A percentile compares a stretch with the other conserved stretches of the same genome.
phyloP scores from a whole-genome alignment of 2,329 filamentous ascomycete species.

The Xylariaceae sp. region DNA sequence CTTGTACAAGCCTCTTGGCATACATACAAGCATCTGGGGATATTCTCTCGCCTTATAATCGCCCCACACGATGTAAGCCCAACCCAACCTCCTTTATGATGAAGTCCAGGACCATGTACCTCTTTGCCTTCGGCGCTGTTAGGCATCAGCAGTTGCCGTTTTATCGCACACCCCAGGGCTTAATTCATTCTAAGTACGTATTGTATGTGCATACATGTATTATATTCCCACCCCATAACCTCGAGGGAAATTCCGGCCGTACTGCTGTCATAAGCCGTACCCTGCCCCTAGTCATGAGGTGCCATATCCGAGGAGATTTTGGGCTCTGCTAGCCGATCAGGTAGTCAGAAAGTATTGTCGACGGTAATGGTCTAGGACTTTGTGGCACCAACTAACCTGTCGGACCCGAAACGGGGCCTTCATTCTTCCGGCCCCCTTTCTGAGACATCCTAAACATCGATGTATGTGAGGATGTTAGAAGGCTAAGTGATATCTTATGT shows the following conservation, averaged over 20 bases:
- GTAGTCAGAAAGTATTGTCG: not conserved
- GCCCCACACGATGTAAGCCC: constrained; percentile 20
- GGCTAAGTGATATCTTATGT: not conserved
- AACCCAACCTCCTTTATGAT: constrained; percentile 12
- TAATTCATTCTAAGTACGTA: not conserved
- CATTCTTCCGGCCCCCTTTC: not conserved
- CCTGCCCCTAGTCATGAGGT: not conserved
- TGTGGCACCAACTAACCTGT: not conserved
- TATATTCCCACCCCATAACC: not conserved
- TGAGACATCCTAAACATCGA: not conserved
- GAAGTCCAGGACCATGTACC: constrained; percentile 20
- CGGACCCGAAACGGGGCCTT: not conserved
- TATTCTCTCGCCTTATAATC: constrained; percentile 21
- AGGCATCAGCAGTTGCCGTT: constrained; percentile 21
- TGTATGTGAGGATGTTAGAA: not conserved
- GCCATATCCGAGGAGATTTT: not conserved
- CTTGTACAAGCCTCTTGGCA: constrained; percentile 18
- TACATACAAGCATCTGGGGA: constrained; percentile 16
- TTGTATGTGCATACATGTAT: not conserved
- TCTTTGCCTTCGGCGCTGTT: constrained; percentile 18
- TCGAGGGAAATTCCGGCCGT: not conserved
- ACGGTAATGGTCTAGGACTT: not conserved
- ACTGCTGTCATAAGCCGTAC: not conserved
- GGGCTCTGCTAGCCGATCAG: not conserved
- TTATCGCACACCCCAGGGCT: not conserved